These are phyloP conservation scores for Komagataella pastoris DNA, from an alignment of 805 yeast species.

Conservation along the genomic window DNA sequence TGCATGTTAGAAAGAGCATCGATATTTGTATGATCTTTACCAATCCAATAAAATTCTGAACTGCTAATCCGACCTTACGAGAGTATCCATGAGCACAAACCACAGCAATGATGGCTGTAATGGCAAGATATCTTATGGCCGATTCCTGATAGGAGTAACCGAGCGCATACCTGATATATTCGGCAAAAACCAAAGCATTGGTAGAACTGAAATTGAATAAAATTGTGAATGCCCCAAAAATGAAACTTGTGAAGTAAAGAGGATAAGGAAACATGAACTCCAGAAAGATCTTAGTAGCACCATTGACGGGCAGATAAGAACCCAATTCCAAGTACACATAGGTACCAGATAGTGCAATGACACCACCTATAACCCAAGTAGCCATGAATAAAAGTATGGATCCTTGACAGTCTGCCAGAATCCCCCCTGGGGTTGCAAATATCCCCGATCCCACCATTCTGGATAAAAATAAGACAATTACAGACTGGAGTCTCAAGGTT, in stretches of 20 bases:
- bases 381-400: slow-evolving; percentile 38
- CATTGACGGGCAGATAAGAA: slow-evolving; percentile 52
- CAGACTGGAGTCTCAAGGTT: slow-evolving; percentile 43
- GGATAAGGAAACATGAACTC: slow-evolving; percentile 51
- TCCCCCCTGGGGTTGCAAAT: slow-evolving; percentile 51
- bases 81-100: slow-evolving; percentile 25
- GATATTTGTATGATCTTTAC: slow-evolving; percentile 26
- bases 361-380: slow-evolving; percentile 46
- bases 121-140: slow-evolving; percentile 11
- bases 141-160: slow-evolving; percentile 18
- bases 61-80: slow-evolving; percentile 24
- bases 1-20: slow-evolving; percentile 23
- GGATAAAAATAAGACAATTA: slow-evolving; percentile 44
- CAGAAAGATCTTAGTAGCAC: slow-evolving; percentile 55
- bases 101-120: slow-evolving; percentile 5
- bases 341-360: slow-evolving; percentile 46
- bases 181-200: slow-evolving; percentile 35
- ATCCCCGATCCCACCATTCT: slow-evolving; percentile 62
- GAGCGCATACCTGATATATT: slow-evolving; percentile 27
- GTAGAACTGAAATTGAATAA: slow-evolving; percentile 27
- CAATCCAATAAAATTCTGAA: slow-evolving; percentile 30
- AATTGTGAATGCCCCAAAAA: slow-evolving; percentile 27
- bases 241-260: slow-evolving; percentile 25
- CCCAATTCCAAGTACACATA: slow-evolving; percentile 52
- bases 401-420: slow-evolving; percentile 47